Conservation (phyloP, 2,329 filamentous ascomycete genomes). For the Furcasterigmium furcatum region DNA sequence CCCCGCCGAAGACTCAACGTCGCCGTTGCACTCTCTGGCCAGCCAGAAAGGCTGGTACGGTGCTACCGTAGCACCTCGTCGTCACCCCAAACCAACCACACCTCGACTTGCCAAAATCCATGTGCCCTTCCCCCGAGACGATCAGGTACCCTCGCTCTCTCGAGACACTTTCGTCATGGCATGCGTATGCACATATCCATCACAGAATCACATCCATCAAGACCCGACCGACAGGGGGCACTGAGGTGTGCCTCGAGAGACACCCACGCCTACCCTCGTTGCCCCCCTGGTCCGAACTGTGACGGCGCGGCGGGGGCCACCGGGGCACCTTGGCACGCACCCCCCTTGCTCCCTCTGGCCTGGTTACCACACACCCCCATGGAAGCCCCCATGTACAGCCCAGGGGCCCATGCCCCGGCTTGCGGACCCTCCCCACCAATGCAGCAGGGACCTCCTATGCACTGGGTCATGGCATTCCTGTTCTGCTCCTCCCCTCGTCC, state of each 20-base stretch:
- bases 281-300: neutral
- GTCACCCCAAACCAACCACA: too few relatives aligned
- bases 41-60: too few relatives aligned
- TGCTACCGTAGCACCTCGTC: too few relatives aligned
- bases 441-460: neutral
- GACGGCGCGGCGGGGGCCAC: conserved; percentile 1
- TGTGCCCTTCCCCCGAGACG: too few relatives aligned
- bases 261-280: neutral
- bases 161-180: neutral
- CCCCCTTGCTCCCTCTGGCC: neutral
- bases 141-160: too few relatives aligned
- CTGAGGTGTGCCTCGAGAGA: neutral
- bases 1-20: too few relatives aligned
- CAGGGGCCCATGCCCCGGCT: conserved; percentile 1
- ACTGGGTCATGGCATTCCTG: conserved; percentile 3
- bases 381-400: neutral
- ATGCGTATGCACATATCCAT: conserved; percentile 1
- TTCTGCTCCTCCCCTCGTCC: conserved; percentile 1
- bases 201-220: neutral
- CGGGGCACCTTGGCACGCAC: neutral
- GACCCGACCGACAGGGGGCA: neutral
- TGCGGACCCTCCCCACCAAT: neutral
- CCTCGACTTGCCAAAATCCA: too few relatives aligned
- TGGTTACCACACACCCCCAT: neutral
- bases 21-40: too few relatives aligned